A percentile compares a stretch with the other conserved stretches of the same genome.
These are phyloP conservation scores for Malassezia furfur DNA, from an alignment of 1,284 basidiomycete species.

Conservation along the genomic window DNA sequence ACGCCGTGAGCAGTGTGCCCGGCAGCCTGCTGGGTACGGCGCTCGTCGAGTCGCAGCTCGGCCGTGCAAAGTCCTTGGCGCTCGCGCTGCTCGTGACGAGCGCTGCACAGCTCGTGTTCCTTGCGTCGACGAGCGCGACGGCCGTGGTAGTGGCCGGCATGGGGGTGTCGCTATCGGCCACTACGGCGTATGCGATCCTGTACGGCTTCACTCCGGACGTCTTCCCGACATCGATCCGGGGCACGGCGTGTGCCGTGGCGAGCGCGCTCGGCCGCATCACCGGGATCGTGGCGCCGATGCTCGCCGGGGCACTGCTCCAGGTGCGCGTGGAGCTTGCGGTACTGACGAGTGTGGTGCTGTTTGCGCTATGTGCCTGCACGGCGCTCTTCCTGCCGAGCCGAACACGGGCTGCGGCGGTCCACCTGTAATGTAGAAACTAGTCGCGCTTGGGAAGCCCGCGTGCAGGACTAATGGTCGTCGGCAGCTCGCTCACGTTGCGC, in stretches of 20 bases:
- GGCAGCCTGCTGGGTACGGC: conserved; percentile 68
- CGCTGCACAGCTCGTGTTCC: conserved; percentile 26
- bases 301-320: conserved; percentile 30
- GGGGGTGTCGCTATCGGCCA: conserved; percentile 29
- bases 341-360: conserved; percentile 18
- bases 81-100: conserved; percentile 27
- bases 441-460: conserved; percentile 9
- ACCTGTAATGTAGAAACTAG: conserved; percentile 1
- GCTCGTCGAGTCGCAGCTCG: conserved; percentile 69
- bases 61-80: conserved; percentile 60
- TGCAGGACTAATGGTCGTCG: not conserved
- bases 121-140: not conserved
- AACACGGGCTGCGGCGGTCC: not conserved
- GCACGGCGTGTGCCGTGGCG: conserved; percentile 36
- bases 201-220: conserved; percentile 44
- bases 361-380: conserved; percentile 16
- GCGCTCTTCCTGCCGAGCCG: not conserved
- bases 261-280: conserved; percentile 37
- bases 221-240: conserved; percentile 35
- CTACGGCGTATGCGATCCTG: conserved; percentile 40
- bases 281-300: conserved; percentile 38
- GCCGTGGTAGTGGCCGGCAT: conserved; percentile 18
- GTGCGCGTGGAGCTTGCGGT: conserved; percentile 21
- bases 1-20: conserved; percentile 34
- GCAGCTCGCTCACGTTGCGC: not conserved